These are phyloP conservation scores for Diaporthe destruens DNA, from an alignment of 2,329 filamentous ascomycete genomes.

Conservation along the genomic window DNA sequence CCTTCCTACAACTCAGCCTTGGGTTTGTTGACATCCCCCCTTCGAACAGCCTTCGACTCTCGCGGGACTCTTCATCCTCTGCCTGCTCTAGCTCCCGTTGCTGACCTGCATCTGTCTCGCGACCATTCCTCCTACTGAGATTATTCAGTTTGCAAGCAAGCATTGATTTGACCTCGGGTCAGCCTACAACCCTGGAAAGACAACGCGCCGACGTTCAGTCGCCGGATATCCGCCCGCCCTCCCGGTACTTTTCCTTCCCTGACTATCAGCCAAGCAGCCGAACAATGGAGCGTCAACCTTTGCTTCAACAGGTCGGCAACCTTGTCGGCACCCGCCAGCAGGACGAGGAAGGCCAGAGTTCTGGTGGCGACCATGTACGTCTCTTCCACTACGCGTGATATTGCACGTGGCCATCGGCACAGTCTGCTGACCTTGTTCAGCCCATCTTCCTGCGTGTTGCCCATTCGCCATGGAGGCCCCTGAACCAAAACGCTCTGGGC, in stretches of 20 bases:
- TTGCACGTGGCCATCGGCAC: too few species aligned
- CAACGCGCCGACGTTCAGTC: constrained; percentile 6
- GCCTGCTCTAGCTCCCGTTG: not conserved
- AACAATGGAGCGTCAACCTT: constrained; percentile 42
- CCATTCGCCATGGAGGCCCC: constrained; percentile 63
- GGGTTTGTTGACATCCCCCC: constrained; percentile 20
- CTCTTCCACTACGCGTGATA: not conserved
- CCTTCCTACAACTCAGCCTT: constrained; percentile 13
- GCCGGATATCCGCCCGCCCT: constrained; percentile 21
- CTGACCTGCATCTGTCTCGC: constrained; percentile 1
- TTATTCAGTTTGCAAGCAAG: constrained; percentile 6
- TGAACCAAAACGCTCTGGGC: constrained; percentile 61
- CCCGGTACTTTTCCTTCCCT: constrained; percentile 38
- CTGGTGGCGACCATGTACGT: constrained; percentile 49
- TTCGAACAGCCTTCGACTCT: not conserved
- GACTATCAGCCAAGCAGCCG: constrained; percentile 27
- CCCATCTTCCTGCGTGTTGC: constrained; percentile 64
- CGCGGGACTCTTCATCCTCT: not conserved
- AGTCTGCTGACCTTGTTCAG: constrained; percentile 49
- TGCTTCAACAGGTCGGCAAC: constrained; percentile 37
- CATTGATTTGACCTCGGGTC: constrained; percentile 37
- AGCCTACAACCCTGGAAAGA: constrained; percentile 37
- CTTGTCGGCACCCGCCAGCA: constrained; percentile 24
- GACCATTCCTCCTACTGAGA: not conserved
- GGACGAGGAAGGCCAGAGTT: constrained; percentile 39